Conservation (phyloP, 2,329 filamentous ascomycete species). For the Curvularia verruculosa region DNA sequence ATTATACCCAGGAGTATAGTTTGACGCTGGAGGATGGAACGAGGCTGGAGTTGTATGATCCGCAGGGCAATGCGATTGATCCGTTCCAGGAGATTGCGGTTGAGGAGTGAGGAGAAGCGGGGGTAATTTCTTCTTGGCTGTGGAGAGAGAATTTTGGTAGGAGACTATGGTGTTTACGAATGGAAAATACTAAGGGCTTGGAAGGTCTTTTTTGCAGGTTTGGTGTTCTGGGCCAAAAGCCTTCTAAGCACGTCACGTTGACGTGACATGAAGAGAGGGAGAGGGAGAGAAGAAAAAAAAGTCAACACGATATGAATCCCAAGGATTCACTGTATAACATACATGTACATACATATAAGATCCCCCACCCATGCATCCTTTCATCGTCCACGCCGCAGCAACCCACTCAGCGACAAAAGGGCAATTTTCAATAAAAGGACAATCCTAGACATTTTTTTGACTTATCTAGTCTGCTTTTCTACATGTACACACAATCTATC, state of each 20-base stretch:
- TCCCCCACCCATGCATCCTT: conserved; percentile 19
- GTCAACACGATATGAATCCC: neutral
- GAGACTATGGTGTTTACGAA: neutral
- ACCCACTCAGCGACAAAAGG: too few relatives aligned
- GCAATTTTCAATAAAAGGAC: too few relatives aligned
- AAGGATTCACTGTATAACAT: conserved; percentile 17
- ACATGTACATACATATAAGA: conserved; percentile 25
- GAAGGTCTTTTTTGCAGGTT: neutral
- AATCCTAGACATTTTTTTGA: conserved; percentile 6
- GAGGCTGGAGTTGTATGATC: conserved; percentile 78
- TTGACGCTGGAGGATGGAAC: conserved; percentile 70
- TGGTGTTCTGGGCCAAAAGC: neutral
- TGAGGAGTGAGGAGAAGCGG: conserved; percentile 23
- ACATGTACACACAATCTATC: neutral
- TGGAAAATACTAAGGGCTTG: neutral
- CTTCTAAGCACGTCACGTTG: neutral
- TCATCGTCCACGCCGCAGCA: conserved; percentile 15
- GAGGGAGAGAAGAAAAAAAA: too few relatives aligned
- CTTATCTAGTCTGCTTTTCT: neutral
- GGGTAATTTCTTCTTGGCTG: too few relatives aligned
- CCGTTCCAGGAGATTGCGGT: conserved; percentile 61
- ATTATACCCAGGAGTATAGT: conserved; percentile 91
- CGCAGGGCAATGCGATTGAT: conserved; percentile 59
- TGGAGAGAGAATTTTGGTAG: neutral
- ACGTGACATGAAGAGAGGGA: neutral